A percentile compares a stretch with the other conserved stretches of the same genome.
phyloP scores from a whole-genome alignment of 164 flowering plant genomes.

The Nymphaea thermarum region DNA sequence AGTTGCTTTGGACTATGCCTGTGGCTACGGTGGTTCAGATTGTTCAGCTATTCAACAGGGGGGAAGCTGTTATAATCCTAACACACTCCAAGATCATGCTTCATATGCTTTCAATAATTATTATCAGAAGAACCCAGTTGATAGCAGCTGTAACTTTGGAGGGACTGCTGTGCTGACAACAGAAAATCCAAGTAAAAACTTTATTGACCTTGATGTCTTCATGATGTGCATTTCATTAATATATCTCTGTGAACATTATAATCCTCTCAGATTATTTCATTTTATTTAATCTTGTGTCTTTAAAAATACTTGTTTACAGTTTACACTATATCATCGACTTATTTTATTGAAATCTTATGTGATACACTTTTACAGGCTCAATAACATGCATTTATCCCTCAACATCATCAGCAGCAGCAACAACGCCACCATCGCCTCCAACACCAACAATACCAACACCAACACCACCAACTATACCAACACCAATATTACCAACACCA shows the following conservation, averaged over 20 bases:
- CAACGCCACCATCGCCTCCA: not conserved
- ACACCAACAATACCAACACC: not conserved
- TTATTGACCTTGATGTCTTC: not conserved
- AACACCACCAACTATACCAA: not conserved
- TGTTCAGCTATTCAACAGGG: slow-evolving; percentile 61
- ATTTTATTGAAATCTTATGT: not conserved
- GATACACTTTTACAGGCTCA: not conserved
- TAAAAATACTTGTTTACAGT: no score
- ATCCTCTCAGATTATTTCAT: no score
- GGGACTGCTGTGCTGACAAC: slow-evolving; percentile 61
- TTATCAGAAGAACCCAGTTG: slow-evolving; percentile 70
- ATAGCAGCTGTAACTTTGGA: slow-evolving; percentile 79
- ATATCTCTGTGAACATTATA: not conserved
- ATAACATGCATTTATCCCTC: not conserved
- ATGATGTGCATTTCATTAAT: no score
- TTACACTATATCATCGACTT: no score
- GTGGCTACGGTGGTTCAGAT: slow-evolving; percentile 77
- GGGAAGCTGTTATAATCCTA: slow-evolving; percentile 66
- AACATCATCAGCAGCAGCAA: not conserved
- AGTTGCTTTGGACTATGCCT: slow-evolving; percentile 79
- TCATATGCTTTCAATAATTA: slow-evolving; percentile 77
- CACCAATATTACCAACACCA: not conserved
- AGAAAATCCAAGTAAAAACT: slow-evolving; percentile 67
- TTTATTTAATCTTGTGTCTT: no score
- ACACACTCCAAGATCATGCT: slow-evolving; percentile 55